These are phyloP conservation scores for Zygoascus hellenicus DNA, from an alignment of 1,139 yeast genomes.

Conservation along the genomic window DNA sequence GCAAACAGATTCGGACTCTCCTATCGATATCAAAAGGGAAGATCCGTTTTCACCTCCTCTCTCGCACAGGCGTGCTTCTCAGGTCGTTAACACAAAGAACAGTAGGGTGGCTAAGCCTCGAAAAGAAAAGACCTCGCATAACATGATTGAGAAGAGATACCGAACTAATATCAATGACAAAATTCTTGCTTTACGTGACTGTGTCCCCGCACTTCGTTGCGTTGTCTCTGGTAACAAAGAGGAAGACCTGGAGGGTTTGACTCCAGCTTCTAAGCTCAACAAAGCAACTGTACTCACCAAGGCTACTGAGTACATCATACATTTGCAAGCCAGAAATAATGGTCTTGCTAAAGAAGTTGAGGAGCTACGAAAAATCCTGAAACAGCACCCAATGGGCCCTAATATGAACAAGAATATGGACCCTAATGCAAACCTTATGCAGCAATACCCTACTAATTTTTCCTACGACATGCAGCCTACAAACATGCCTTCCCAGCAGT, in stretches of 20 bases:
- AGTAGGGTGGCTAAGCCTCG: constrained; percentile 31
- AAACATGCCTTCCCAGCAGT: too few species aligned
- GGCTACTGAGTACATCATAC: constrained; percentile 86
- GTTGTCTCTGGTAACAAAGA: constrained; percentile 31
- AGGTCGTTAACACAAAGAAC: constrained; percentile 18
- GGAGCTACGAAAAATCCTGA: constrained; percentile 31
- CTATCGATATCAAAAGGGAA: background rate
- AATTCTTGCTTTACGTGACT: constrained; percentile 63
- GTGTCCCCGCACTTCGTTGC: constrained; percentile 56
- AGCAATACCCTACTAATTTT: background rate
- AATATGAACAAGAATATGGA: background rate
- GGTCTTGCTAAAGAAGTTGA: constrained; percentile 50
- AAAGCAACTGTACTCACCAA: constrained; percentile 84
- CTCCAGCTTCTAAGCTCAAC: constrained; percentile 82
- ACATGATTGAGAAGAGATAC: constrained; percentile 73
- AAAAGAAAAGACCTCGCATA: constrained; percentile 62
- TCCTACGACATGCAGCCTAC: constrained; percentile 10
- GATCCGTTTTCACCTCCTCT: background rate
- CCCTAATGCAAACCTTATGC: background rate
- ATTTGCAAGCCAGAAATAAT: constrained; percentile 66
- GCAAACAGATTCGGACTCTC: background rate
- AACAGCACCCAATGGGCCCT: background rate
- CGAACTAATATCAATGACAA: constrained; percentile 72
- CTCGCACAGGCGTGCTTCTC: background rate
- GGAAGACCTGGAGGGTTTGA: constrained; percentile 66